Base-by-base conservation (phyloP, 495 filamentous ascomycete species). In the Penicillium canariense region DNA sequence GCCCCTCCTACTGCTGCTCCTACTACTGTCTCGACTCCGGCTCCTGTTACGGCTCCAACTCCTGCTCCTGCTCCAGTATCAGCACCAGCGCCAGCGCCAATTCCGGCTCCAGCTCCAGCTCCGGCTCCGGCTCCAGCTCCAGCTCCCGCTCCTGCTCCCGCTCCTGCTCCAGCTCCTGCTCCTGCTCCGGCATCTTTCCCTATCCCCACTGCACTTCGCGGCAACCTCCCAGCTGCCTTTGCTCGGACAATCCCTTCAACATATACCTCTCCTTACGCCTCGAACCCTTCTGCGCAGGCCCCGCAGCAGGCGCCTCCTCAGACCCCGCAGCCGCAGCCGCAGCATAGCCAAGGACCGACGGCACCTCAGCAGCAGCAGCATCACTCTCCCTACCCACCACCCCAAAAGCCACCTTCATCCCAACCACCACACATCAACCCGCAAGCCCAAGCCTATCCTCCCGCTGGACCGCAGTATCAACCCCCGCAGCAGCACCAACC, bases 241-340 rank as follows among this genome's bases (percentile, higher is more conserved):
- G 70, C 71, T 18, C 67, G 70, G 47, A 68, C 69, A 12, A 66
- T 65, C 6, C 68, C 75, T 12, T 65, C 70, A 20, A 71, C 71
- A 15, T 77, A 76, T 53, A 75, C 68, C 23, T 75, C 72, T 28
- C 68, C 70, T 26, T 77, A 78, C 54, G 69, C 76, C 43, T 73
- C 71, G 47, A 68, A 72, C 45, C 68, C 72, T 12, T 59, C 75
- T 38, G 55, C 72, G 18, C 64, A 71, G 50, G 51, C 65, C 20
- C 55, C 66, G 17, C 56, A 55, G 23, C 65, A 71, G 52, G 56
- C 68, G 47, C 43, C n/a, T 30, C 43, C 43, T 14, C 72, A 72
- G 46, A 58, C 61, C 22, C 62, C 61, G 32, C 68, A 62, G 51
- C 64, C 58, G 14, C 60, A 62, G 35, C 32, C 62, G 36, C 67